phyloP scores from a whole-genome alignment of 345 rosid species.

The Anacardium occidentale region DNA sequence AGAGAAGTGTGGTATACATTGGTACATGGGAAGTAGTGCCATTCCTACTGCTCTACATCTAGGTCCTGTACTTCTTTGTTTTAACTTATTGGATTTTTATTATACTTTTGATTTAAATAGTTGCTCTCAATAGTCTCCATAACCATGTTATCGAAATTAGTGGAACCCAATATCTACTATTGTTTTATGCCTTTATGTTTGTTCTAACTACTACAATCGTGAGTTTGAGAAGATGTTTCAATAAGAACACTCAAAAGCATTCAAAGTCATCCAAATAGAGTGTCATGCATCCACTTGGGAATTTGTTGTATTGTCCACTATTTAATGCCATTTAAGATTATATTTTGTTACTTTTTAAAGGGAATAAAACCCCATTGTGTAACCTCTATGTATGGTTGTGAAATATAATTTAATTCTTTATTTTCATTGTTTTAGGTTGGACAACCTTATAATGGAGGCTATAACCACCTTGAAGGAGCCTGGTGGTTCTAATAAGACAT shows the following conservation, averaged over 20 bases:
- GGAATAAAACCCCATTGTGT: background rate
- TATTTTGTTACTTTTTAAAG: background rate
- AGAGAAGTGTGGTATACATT: background rate
- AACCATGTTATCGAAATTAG: background rate
- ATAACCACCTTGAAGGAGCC: conserved; percentile 83
- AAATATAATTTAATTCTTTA: background rate
- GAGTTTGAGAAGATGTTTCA: background rate
- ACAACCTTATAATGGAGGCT: conserved; percentile 87
- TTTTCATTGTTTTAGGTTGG: conserved; percentile 56
- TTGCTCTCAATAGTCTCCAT: background rate
- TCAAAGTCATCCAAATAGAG: background rate
- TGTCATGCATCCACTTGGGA: conserved; percentile 6
- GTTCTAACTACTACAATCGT: background rate
- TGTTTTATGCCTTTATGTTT: background rate
- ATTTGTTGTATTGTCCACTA: background rate
- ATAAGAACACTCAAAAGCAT: background rate
- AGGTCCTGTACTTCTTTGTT: background rate
- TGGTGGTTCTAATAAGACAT: conserved; percentile 85
- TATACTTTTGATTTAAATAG: background rate
- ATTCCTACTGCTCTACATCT: background rate
- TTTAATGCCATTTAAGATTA: background rate
- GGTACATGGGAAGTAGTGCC: background rate
- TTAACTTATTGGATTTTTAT: background rate
- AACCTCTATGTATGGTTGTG: background rate
- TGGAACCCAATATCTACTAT: conserved; percentile 5